These are phyloP conservation scores for Fistulina hepatica DNA, from an alignment of 1,284 basidiomycete genomes.

Conservation along the genomic window DNA sequence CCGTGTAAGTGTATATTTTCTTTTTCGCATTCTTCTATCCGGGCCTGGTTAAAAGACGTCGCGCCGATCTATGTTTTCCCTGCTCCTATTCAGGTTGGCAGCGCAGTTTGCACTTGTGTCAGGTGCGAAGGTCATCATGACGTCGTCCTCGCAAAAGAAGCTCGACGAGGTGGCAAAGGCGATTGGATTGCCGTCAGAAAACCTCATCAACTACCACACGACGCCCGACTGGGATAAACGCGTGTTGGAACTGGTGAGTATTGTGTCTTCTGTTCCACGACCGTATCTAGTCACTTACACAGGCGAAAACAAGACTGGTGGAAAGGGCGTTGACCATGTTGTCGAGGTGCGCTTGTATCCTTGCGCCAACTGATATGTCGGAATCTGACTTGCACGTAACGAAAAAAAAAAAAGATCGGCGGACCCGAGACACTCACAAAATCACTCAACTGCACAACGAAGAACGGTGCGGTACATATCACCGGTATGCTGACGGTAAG, in stretches of 20 bases:
- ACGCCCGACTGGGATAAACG: slow-evolving; percentile 45
- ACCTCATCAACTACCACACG: slow-evolving; percentile 48
- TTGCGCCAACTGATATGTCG: not conserved
- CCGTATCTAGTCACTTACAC: too few relatives aligned
- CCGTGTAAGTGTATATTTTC: slow-evolving; percentile 27
- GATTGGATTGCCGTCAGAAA: slow-evolving; percentile 39
- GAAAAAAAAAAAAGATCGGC: too few relatives aligned
- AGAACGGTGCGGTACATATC: slow-evolving; percentile 36
- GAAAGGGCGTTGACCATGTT: slow-evolving; percentile 45
- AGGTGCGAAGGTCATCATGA: slow-evolving; percentile 48
- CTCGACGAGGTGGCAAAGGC: slow-evolving; percentile 33
- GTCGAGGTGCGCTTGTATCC: slow-evolving; percentile 32
- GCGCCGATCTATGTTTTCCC: not conserved
- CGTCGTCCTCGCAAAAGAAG: slow-evolving; percentile 53
- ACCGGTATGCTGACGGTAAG: slow-evolving; percentile 36
- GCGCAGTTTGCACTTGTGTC: slow-evolving; percentile 45
- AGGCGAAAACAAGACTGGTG: slow-evolving; percentile 41
- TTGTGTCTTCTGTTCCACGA: too few relatives aligned
- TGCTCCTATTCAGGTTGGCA: slow-evolving; percentile 33
- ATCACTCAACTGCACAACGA: slow-evolving; percentile 30
- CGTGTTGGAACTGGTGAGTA: too few relatives aligned
- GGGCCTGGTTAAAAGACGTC: slow-evolving; percentile 1
- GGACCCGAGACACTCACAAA: slow-evolving; percentile 39
- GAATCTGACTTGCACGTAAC: not conserved
- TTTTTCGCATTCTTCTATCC: not conserved